Conservation (phyloP, 208 protist genomes). For the Angomonas ambiguus region DNA sequence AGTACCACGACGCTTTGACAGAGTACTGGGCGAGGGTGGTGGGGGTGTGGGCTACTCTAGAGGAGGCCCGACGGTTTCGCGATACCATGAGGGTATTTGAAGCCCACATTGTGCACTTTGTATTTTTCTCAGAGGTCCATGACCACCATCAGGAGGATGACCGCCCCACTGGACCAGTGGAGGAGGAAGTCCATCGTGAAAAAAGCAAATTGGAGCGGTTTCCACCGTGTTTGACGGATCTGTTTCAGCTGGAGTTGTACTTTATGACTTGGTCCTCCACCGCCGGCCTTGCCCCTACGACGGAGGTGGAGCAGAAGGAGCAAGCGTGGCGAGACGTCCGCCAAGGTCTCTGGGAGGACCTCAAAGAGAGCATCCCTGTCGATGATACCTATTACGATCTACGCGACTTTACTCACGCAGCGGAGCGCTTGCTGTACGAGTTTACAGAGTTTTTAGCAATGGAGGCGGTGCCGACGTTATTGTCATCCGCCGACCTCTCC, state of each 20-base stretch:
- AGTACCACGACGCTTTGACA: too few relatives aligned
- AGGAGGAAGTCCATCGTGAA: neutral
- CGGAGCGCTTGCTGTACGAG: neutral
- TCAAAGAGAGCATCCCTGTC: neutral
- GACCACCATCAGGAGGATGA: too few relatives aligned
- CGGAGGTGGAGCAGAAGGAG: neutral
- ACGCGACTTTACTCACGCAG: neutral
- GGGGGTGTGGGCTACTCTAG: too few relatives aligned
- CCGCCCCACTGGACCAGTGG: too few relatives aligned
- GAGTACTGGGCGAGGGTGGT: too few relatives aligned
- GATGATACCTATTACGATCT: neutral
- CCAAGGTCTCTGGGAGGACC: neutral
- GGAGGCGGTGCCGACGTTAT: neutral
- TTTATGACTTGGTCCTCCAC: too few relatives aligned
- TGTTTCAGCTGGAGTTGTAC: neutral
- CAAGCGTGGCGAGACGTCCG: neutral
- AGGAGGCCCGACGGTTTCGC: too few relatives aligned
- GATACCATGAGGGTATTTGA: too few relatives aligned
- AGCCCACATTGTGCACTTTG: too few relatives aligned
- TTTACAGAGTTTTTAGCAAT: neutral
- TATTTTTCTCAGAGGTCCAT: too few relatives aligned
- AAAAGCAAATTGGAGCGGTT: neutral
- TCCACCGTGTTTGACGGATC: neutral
- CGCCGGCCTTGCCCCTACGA: neutral
- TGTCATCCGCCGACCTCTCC: too few relatives aligned